Percentiles rank a stretch among this genome's conserved stretches.
phyloP scores from a whole-genome alignment of 78 protist genomes.

The Planoprotostelium fungivorum region DNA sequence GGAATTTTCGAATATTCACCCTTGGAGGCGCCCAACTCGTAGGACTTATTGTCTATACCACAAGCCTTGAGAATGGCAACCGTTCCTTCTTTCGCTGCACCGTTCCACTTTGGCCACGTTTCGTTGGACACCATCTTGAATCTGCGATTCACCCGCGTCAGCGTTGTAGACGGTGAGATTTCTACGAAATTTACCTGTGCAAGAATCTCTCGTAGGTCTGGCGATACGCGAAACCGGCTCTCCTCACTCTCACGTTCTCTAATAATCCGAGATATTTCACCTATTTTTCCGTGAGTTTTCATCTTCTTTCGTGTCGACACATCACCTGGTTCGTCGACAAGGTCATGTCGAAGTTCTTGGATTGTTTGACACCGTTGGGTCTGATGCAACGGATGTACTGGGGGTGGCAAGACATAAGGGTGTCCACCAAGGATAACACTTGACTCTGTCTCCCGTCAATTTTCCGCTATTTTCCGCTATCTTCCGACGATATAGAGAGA shows the following conservation, averaged over 20 bases:
- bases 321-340: constrained; percentile 60
- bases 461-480: background rate
- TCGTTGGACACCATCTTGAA: constrained; percentile 59
- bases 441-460: constrained; percentile 46
- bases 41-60: constrained; percentile 40
- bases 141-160: constrained; percentile 10
- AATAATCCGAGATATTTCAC: constrained; percentile 80
- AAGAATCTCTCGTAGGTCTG: constrained; percentile 69
- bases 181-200: constrained; percentile 53
- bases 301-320: background rate
- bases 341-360: constrained; percentile 36
- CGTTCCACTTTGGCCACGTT: constrained; percentile 71
- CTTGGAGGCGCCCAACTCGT: constrained; percentile 76
- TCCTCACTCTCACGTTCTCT: constrained; percentile 77
- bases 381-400: constrained; percentile 61
- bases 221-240: constrained; percentile 89
- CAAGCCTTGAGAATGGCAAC: constrained; percentile 32
- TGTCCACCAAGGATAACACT: constrained; percentile 38
- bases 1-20: constrained; percentile 65
- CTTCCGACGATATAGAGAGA: constrained; percentile 29
- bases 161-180: background rate
- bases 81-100: constrained; percentile 40
- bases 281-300: constrained; percentile 9
- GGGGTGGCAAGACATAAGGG: constrained; percentile 37
- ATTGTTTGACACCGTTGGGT: constrained; percentile 37